These are phyloP conservation scores for Otatea glauca DNA, from an alignment of 176 grass and related monocot genomes.

Conservation along the genomic window DNA sequence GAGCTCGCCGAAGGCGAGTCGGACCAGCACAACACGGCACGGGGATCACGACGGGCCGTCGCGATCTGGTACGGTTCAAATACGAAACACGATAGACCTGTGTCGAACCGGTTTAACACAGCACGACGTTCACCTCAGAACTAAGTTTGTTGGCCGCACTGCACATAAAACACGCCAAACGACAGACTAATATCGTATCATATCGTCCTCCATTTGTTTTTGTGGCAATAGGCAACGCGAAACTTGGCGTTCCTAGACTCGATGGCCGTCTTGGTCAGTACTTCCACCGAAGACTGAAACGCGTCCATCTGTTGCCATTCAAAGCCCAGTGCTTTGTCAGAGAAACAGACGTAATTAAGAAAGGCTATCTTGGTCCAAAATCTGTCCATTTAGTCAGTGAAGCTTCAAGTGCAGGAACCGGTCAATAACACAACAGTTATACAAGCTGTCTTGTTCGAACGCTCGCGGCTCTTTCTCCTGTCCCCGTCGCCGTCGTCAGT, in stretches of 20 bases:
- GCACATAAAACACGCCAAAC: background rate
- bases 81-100: too few relatives aligned
- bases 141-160: background rate
- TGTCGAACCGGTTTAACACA: too few relatives aligned
- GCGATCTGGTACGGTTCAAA: too few relatives aligned
- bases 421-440: background rate
- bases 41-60: too few relatives aligned
- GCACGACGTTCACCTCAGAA: too few relatives aligned
- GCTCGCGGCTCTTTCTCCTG: background rate
- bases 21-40: too few relatives aligned
- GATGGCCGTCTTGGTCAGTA: background rate
- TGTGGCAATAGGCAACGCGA: background rate
- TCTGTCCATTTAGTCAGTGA: too few relatives aligned
- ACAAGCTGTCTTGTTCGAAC: background rate
- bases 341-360: too few relatives aligned
- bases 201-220: background rate
- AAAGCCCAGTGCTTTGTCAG: too few relatives aligned
- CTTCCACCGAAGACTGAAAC: background rate
- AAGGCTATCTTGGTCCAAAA: background rate
- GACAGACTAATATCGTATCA: background rate
- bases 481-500: background rate
- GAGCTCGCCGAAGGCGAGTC: too few relatives aligned
- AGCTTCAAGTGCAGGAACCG: background rate
- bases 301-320: background rate
- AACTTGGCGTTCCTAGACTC: background rate